Conservation (phyloP, 2,329 filamentous ascomycete species). For the Ophiostoma australiae region DNA sequence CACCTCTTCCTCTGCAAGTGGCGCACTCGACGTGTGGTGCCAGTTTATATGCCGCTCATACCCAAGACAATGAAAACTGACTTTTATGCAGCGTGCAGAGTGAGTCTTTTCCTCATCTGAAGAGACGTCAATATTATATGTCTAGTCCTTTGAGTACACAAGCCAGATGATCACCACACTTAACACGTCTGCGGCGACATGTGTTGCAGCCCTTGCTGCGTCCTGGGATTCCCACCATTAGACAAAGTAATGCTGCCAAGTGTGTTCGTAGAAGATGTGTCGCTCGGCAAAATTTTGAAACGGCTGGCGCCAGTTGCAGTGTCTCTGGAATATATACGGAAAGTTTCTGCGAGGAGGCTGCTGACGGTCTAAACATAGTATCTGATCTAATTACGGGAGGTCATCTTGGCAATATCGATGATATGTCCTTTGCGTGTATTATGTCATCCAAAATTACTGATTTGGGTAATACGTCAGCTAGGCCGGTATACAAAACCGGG, state of each 20-base stretch:
- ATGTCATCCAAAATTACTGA: not conserved
- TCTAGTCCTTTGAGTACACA: not conserved
- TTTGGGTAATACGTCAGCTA: not conserved
- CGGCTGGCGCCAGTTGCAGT: not conserved
- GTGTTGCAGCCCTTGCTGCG: not conserved
- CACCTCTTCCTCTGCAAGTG: not conserved
- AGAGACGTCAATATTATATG: not conserved
- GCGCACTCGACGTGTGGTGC: not conserved
- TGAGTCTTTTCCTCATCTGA: not conserved
- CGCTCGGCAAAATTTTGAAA: too few species aligned
- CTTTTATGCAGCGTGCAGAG: not conserved
- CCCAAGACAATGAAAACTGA: not conserved
- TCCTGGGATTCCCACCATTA: not conserved
- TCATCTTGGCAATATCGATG: too few species aligned
- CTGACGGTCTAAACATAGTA: not conserved
- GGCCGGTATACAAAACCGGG: not conserved
- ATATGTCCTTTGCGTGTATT: not conserved
- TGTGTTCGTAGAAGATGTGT: too few species aligned
- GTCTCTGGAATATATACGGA: not conserved
- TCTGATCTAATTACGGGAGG: too few species aligned
- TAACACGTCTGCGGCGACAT: not conserved
- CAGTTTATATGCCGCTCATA: not conserved
- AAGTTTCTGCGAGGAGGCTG: not conserved
- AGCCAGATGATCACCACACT: too few species aligned
- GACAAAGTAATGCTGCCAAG: too few species aligned